Evolutionary conservation across 345 rosid genomes (phyloP).

Genomic region (Toxicodendron radicans): DNA sequence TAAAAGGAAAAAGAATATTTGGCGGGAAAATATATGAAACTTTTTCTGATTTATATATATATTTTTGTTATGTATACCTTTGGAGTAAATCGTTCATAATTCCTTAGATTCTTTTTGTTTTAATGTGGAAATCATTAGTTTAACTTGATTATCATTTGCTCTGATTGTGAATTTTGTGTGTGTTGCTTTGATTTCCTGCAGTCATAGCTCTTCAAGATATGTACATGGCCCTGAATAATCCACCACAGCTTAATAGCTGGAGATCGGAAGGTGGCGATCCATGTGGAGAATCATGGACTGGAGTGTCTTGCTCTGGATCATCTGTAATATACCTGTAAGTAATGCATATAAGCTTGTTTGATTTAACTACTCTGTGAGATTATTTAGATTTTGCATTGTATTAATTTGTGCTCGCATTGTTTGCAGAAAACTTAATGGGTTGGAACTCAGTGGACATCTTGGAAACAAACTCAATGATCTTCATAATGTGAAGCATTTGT

Average conservation of each 20-base stretch:
- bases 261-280: conserved; percentile 73
- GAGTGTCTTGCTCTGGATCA: conserved; percentile 75
- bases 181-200: conserved; percentile 31
- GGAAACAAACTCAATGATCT: conserved; percentile 70
- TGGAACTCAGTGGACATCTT: conserved; percentile 65
- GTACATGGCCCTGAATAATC: conserved; percentile 50
- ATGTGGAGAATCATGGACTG: conserved; percentile 79
- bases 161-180: not conserved
- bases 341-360: not conserved
- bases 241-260: conserved; percentile 77
- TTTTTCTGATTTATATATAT: not conserved
- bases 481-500: conserved; percentile 69
- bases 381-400: not conserved
- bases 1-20: not conserved
- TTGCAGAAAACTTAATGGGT: conserved; percentile 53
- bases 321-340: conserved; percentile 66
- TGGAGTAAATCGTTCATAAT: not conserved
- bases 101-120: not conserved
- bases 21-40: conserved; percentile 14
- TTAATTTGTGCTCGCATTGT: conserved; percentile 17
- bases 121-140: not conserved
- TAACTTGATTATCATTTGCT: not conserved
- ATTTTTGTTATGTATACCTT: not conserved
- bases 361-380: not conserved
- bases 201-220: conserved; percentile 67